phyloP scores from a whole-genome alignment of 306 rosid species.

The Trifolium subterraneum region DNA sequence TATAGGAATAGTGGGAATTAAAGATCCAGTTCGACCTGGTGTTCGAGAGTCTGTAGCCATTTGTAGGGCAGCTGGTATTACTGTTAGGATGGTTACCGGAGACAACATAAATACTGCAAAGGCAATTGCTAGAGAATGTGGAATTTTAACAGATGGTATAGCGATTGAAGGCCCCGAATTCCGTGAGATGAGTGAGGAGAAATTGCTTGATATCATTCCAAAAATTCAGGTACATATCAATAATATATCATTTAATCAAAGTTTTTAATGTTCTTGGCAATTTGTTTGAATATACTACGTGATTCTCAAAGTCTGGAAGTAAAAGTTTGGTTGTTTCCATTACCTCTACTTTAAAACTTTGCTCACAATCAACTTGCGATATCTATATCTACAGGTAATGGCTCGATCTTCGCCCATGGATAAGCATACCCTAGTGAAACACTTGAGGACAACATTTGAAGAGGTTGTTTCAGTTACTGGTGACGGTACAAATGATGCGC shows the following conservation, averaged over 20 bases:
- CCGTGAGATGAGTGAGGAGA: conserved; percentile 78
- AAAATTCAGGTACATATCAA: conserved; percentile 71
- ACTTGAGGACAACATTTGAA: conserved; percentile 80
- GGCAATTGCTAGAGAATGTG: conserved; percentile 98
- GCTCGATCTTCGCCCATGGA: conserved; percentile 98
- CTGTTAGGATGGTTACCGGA: conserved; percentile 96
- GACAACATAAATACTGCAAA: conserved; percentile 96
- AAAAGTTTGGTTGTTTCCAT: conserved; percentile 6
- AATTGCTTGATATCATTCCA: conserved; percentile 71
- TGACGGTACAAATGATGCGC: conserved; percentile 98
- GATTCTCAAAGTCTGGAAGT: no score
- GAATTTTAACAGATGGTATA: conserved; percentile 87
- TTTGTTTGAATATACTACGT: no score
- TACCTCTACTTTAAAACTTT: conserved; percentile 31
- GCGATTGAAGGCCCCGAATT: conserved; percentile 97
- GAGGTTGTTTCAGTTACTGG: conserved; percentile 99
- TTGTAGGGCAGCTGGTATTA: conserved; percentile 93
- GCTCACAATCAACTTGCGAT: conserved; percentile 26
- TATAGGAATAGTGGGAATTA: conserved; percentile 94
- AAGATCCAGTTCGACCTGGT: conserved; percentile 98
- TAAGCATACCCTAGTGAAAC: conserved; percentile 88
- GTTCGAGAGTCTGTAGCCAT: conserved; percentile 91
- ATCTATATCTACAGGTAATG: conserved; percentile 72
- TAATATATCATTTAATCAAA: conserved; percentile 26
- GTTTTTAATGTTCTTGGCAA: conserved; percentile 28